Evolutionary conservation across 371 early-diverging fungal genomes (phyloP), one percentile per base, ranked within the genome.

Genomic region (Mortierella sp.): DNA sequence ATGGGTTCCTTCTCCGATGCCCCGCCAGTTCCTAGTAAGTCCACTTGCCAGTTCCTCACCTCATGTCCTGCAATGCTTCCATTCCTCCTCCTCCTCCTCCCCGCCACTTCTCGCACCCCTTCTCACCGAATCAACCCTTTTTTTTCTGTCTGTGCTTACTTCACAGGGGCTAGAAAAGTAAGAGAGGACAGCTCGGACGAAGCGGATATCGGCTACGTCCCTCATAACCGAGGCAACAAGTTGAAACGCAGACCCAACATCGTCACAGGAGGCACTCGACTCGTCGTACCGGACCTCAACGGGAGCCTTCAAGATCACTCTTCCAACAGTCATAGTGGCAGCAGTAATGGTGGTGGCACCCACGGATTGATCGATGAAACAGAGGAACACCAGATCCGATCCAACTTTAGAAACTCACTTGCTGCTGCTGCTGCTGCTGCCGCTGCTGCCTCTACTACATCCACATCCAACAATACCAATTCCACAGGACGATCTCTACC

Each of bases 191-290:
- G 51, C 40, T 68, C 65, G 28, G 76, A 76, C 48, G 76, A 76
- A 45, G 76, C 63, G 46, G 76, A 76, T 49, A 48, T 60, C 28
- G 76, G 76, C 19, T 57, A 60, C 37, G 60, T 64, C 19, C 69
- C 76, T 2, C 76, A 76, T 22, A 76, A 76, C 24, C 68, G 76
- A 1, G 76, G 76, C 50, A 63, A 76, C 61, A 76, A 76, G 57
- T 65, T 76, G 50, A 76, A 76, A 37, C 64, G 57, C 13, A 59
- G 51, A n/a, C 53, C 76, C 5, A 68, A 60, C 54, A 25, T 28
- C 19, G 37, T 67, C 54, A 76, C 68, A 24, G 69, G 76, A 34
- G 76, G 76, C 37, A 51, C 53, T 49, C 64, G 69, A n/a, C 65
- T 76, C 9, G 14, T 34, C 9, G 37, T 74, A 14, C 56, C 57